phyloP scores from a whole-genome alignment of 2,329 filamentous ascomycete genomes.

The Chrysoporthe deuterocubensis region DNA sequence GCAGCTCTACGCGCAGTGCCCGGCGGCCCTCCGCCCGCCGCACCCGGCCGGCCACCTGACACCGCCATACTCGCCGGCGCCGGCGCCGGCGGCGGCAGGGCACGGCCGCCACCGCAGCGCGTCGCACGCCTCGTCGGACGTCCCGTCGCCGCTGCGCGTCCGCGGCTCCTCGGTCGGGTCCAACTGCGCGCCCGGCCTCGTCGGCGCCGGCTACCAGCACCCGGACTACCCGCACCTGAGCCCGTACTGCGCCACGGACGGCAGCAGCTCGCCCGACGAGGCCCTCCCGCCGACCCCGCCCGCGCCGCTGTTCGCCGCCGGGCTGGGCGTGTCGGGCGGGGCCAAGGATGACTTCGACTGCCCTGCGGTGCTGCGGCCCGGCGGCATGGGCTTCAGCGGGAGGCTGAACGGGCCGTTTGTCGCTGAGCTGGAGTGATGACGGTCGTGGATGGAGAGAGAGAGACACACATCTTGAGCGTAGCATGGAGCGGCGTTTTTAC shows the following conservation, averaged over 20 bases:
- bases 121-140: not conserved
- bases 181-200: not conserved
- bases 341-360: not conserved
- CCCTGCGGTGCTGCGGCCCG: constrained; percentile 21
- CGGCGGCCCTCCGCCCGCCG: constrained; percentile 4
- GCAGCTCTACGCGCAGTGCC: constrained; percentile 6
- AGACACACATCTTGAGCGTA: not conserved
- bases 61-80: constrained; percentile 4
- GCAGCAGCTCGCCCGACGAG: constrained; percentile 16
- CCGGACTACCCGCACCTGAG: constrained; percentile 38
- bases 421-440: constrained; percentile 24
- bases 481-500: not conserved
- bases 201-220: constrained; percentile 21
- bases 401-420: constrained; percentile 21
- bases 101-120: too few relatives aligned
- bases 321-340: constrained; percentile 11
- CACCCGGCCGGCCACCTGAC: not conserved
- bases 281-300: constrained; percentile 22
- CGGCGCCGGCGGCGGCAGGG: not conserved
- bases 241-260: constrained; percentile 30
- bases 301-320: constrained; percentile 26
- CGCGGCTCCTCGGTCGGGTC: constrained; percentile 18
- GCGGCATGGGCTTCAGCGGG: not conserved
- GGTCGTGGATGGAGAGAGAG: not conserved
- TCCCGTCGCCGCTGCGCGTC: constrained; percentile 24